These are phyloP conservation scores for Styphnolobium japonicum DNA, from an alignment of 306 rosid genomes.

Conservation along the genomic window DNA sequence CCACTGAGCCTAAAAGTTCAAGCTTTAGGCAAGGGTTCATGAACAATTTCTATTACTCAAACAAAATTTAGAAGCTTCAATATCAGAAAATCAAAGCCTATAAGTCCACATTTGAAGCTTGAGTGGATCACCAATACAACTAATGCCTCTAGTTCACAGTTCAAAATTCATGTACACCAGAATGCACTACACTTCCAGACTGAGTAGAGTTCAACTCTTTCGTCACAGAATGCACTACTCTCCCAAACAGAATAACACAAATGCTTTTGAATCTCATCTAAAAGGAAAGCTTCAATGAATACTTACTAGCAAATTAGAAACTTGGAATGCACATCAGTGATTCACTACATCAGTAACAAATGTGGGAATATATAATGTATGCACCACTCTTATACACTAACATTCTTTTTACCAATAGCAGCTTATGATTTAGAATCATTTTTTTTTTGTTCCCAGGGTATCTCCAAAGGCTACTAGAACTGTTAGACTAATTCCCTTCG, in stretches of 20 bases:
- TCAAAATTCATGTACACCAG: constrained; percentile 1
- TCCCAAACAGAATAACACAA: background rate
- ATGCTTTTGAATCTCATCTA: background rate
- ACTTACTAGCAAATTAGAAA: background rate
- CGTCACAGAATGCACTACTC: background rate
- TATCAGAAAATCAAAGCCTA: background rate
- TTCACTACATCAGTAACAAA: background rate
- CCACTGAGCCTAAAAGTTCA: background rate
- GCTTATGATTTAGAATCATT: background rate
- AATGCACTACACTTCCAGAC: background rate
- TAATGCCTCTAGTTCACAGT: background rate
- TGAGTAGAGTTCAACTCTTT: background rate
- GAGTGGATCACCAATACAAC: background rate
- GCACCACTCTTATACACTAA: background rate
- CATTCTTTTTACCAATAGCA: background rate
- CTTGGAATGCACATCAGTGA: background rate
- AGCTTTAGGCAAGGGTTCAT: background rate
- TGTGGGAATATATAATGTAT: background rate
- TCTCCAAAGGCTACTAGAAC: too few species aligned
- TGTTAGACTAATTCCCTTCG: too few species aligned
- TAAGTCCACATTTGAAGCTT: background rate
- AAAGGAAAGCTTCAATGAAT: background rate
- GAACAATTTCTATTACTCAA: background rate
- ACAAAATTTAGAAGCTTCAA: constrained; percentile 6
- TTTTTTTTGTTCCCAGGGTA: too few species aligned